Conservation (phyloP, 306 rosid species). For the Fragaria vesca region DNA sequence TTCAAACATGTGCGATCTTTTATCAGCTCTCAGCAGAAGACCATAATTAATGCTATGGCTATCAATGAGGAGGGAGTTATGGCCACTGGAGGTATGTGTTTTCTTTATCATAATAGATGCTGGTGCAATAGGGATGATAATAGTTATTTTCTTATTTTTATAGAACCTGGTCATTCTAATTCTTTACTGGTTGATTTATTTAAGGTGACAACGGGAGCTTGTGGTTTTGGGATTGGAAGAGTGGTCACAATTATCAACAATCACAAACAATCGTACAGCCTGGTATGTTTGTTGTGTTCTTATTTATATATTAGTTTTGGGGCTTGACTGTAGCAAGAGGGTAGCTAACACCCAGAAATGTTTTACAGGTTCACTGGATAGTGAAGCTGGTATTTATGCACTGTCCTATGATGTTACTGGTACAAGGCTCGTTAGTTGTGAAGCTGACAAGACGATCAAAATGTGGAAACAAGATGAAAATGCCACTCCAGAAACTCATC, state of each 20-base stretch:
- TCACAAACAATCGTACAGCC: conserved; percentile 95
- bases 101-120: not conserved
- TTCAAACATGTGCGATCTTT: conserved; percentile 10
- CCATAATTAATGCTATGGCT: conserved; percentile 93
- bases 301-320: not conserved
- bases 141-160: not conserved
- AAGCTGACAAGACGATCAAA: conserved; percentile 96
- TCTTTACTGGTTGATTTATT: conserved; percentile 5
- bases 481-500: conserved; percentile 92
- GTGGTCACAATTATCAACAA: conserved; percentile 97
- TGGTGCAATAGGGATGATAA: not conserved
- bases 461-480: conserved; percentile 97
- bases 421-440: conserved; percentile 78
- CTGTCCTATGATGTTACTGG: conserved; percentile 73
- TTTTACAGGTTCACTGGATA: conserved; percentile 81
- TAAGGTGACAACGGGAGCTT: conserved; percentile 96
- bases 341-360: not conserved
- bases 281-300: conserved; percentile 42
- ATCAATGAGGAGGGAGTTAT: conserved; percentile 95
- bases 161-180: not conserved
- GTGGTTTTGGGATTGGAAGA: conserved; percentile 99
- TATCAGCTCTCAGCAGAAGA: conserved; percentile 93
- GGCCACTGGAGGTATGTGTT: conserved; percentile 86
- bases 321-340: not conserved
- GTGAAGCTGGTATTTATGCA: conserved; percentile 97